Evolutionary conservation across 2,329 filamentous ascomycete species (phyloP), one percentile per base, ranked within the genome.

Genomic region (Aurifilum marmelostoma): DNA sequence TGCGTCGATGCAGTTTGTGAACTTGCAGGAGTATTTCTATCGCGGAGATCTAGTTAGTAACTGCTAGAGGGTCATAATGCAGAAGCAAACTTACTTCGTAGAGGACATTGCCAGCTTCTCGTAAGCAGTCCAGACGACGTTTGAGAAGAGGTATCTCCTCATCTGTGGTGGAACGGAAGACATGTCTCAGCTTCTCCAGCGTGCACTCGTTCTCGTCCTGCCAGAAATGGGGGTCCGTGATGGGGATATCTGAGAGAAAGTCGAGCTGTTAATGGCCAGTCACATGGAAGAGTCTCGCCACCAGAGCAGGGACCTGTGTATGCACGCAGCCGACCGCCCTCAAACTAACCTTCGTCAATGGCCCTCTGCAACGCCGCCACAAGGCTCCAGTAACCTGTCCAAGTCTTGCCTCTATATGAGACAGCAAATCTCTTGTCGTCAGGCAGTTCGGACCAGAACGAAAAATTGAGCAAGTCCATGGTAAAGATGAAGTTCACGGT

Each of bases 401-500:
- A 98, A 68, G 81, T 88, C 79, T 88, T 90, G 37, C 89, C 94
- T 60, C 86, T 87, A 79, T 97, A 98, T 68, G 92, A 90, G 56
- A 99, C 87, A 12, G 91, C 87, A 78, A 95, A 99, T 14, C 93
- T 86, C 74, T 95, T 89, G 6, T 89, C 85, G 14, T 92, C 89
- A 0, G 83, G 79, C 59, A 80, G 77, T 65, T 92, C 90, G 18
- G 93, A 97, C 96, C 96, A 99, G 79, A 99, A 99, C 29, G 91
- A 97, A 77, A 98, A 99, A 78, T 99, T 99, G 64, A 99, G 83
- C 37, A 99, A 80, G 78, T 99, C 96, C 93, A 99, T 97, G 27
- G 92, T 93, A 78, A 99, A 98, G 75, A 99, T 95, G 77, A 99
- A 98, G 72, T 92, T 91, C 29, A 97, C 88, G 0, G 93, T 94